These are phyloP conservation scores for Gymnopus androsaceus DNA, from an alignment of 1,284 basidiomycete genomes.

Conservation along the genomic window DNA sequence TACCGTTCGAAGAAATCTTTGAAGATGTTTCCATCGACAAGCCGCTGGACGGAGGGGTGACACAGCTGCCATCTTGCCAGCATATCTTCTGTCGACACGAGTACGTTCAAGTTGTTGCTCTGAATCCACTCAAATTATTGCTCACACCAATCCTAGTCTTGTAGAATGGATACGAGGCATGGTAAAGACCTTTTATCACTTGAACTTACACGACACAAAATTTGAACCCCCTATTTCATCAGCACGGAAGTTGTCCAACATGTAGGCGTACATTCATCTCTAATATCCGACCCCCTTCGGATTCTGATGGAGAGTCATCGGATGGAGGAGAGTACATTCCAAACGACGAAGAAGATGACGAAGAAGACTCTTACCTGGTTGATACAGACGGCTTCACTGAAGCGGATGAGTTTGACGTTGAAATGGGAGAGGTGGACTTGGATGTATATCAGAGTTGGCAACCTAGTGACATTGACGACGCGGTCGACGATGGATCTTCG, in stretches of 20 bases:
- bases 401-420: constrained; percentile 32
- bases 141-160: constrained; percentile 39
- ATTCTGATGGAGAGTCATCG: constrained; percentile 63
- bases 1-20: constrained; percentile 40
- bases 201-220: constrained; percentile 4
- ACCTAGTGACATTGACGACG: constrained; percentile 20
- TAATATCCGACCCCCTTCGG: constrained; percentile 50
- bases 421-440: constrained; percentile 31
- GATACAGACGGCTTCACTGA: constrained; percentile 35
- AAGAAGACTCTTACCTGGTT: constrained; percentile 39
- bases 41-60: constrained; percentile 44
- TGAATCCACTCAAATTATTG: too few relatives aligned
- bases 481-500: constrained; percentile 19
- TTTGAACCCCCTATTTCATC: background rate
- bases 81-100: constrained; percentile 70
- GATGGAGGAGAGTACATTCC: constrained; percentile 70
- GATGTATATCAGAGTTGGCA: constrained; percentile 18
- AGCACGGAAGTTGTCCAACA: constrained; percentile 74
- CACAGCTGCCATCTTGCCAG: constrained; percentile 57
- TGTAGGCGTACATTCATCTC: constrained; percentile 62
- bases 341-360: constrained; percentile 53
- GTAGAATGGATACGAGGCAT: constrained; percentile 63
- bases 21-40: constrained; percentile 16
- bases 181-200: constrained; percentile 34
- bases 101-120: constrained; percentile 39